A percentile compares a stretch with the other conserved stretches of the same genome.
Conservation (phyloP, 164 flowering plant genomes). For the Kalanchoe fedtschenkoi region DNA sequence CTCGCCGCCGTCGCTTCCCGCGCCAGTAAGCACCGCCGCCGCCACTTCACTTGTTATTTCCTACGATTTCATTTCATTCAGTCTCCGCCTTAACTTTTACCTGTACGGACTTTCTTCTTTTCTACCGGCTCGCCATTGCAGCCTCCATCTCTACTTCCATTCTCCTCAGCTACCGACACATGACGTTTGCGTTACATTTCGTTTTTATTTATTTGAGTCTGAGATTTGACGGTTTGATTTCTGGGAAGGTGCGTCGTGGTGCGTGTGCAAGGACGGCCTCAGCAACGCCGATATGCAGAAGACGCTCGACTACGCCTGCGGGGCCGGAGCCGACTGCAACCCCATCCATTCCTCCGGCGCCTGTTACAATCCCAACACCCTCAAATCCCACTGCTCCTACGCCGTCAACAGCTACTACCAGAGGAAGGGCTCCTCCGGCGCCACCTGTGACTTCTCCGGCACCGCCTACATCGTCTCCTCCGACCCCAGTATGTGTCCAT, state of each 20-base stretch:
- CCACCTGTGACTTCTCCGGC: constrained; percentile 44
- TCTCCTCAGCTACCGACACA: no score
- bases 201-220: not conserved
- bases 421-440: constrained; percentile 28
- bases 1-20: no score
- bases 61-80: no score
- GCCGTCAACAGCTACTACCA: constrained; percentile 59
- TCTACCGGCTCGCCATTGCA: no score
- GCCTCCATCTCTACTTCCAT: no score
- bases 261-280: constrained; percentile 32
- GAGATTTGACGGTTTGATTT: not conserved
- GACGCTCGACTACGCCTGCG: constrained; percentile 47
- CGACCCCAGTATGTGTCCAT: constrained; percentile 29
- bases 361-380: constrained; percentile 43
- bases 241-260: constrained; percentile 26
- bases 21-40: no score
- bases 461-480: constrained; percentile 21
- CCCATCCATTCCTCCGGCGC: constrained; percentile 27
- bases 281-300: constrained; percentile 23
- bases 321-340: constrained; percentile 44
- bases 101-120: no score
- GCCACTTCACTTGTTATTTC: no score
- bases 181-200: no score
- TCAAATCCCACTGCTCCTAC: constrained; percentile 39
- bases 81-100: no score